Percentiles rank a stretch among this genome's conserved stretches.
phyloP scores from a whole-genome alignment of 208 protist species.

The Chromosphaera perkinsii region DNA sequence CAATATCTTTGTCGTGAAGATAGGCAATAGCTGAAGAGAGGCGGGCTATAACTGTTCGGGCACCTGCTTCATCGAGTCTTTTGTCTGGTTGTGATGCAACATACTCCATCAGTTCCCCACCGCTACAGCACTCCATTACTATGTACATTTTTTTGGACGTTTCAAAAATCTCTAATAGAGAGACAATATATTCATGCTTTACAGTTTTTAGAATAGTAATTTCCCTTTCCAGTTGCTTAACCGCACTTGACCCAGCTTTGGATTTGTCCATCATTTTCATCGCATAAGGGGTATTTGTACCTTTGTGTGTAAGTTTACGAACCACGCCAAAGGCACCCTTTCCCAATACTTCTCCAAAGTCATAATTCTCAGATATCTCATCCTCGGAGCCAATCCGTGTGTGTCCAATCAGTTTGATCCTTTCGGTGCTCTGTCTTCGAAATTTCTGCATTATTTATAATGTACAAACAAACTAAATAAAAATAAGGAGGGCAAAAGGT shows the following conservation, averaged over 20 bases:
- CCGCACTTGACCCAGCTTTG: background rate
- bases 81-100: background rate
- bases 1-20: constrained; percentile 17
- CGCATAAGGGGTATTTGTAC: background rate
- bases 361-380: no score
- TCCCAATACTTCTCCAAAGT: no score
- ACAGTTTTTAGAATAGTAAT: background rate
- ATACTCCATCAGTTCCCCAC: constrained; percentile 3
- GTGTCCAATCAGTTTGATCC: no score
- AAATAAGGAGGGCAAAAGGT: no score
- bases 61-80: background rate
- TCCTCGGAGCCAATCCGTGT: no score
- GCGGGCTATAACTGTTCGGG: background rate
- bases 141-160: constrained; percentile 5
- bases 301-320: background rate
- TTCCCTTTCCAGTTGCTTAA: background rate
- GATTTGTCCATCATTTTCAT: constrained; percentile 6
- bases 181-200: background rate
- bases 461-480: no score
- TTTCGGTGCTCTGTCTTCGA: no score
- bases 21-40: background rate
- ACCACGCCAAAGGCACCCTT: background rate
- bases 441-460: no score
- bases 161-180: background rate
- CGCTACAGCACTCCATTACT: constrained; percentile 1